A percentile compares a stretch with the other conserved stretches of the same genome.
phyloP scores from a whole-genome alignment of 805 yeast species.

The Citeromyces nyonsensis region DNA sequence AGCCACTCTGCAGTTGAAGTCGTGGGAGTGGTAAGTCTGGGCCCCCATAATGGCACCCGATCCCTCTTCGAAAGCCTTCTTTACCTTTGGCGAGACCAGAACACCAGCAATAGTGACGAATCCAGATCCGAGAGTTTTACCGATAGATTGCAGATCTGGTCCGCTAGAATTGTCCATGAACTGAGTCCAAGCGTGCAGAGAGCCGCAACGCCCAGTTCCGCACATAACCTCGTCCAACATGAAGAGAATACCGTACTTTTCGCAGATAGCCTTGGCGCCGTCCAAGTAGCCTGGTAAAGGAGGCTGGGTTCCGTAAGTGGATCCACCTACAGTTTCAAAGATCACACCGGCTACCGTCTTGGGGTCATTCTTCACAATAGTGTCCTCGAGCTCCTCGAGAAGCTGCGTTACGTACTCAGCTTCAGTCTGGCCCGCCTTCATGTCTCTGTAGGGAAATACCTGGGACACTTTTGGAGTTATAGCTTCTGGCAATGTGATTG shows the following conservation, averaged over 20 bases:
- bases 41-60: constrained; percentile 24
- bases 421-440: constrained; percentile 17
- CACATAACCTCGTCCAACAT: constrained; percentile 43
- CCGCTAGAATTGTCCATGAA: constrained; percentile 19
- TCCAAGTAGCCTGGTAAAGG: constrained; percentile 30
- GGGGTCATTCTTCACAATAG: constrained; percentile 24
- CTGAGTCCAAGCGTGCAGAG: constrained; percentile 29
- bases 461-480: constrained; percentile 14
- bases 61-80: constrained; percentile 20
- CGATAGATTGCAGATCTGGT: constrained; percentile 32
- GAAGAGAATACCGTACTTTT: constrained; percentile 32
- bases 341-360: constrained; percentile 24
- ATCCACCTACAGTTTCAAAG: constrained; percentile 30
- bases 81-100: constrained; percentile 22
- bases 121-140: constrained; percentile 34
- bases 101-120: constrained; percentile 32
- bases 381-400: constrained; percentile 22
- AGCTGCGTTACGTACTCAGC: constrained; percentile 21
- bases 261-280: constrained; percentile 27
- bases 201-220: constrained; percentile 38
- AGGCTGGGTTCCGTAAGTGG: constrained; percentile 26
- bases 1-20: constrained; percentile 29
- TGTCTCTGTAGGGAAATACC: constrained; percentile 16
- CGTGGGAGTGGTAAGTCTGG: constrained; percentile 36
- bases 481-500: constrained; percentile 9